These are phyloP conservation scores for Chloris gayana DNA, from an alignment of 176 grass and related monocot species.

Conservation along the genomic window DNA sequence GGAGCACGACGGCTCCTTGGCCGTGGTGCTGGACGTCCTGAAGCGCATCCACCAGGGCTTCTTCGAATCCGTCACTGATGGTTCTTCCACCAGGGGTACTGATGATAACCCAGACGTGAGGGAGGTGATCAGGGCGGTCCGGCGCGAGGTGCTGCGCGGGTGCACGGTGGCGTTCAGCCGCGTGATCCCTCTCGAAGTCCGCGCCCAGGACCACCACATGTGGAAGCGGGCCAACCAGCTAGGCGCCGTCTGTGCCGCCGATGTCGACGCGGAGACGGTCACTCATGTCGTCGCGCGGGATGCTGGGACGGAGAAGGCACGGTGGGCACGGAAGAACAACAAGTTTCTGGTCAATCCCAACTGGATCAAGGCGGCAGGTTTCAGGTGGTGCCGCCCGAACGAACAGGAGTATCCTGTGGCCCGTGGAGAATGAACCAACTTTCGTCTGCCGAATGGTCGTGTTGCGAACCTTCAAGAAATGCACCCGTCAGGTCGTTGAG, in stretches of 20 bases:
- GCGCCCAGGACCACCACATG: constrained; percentile 30
- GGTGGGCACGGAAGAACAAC: constrained; percentile 46
- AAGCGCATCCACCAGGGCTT: constrained; percentile 52
- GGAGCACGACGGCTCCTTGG: constrained; percentile 56
- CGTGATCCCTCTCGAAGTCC: constrained; percentile 29
- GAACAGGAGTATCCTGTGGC: constrained; percentile 44
- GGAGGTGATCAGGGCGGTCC: constrained; percentile 16
- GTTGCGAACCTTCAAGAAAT: background rate
- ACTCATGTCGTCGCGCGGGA: constrained; percentile 62
- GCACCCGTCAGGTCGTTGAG: background rate
- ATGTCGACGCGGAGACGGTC: constrained; percentile 40
- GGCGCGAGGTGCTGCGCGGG: constrained; percentile 45
- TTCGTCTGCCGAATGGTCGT: background rate
- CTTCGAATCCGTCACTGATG: constrained; percentile 51
- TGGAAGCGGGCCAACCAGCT: constrained; percentile 62
- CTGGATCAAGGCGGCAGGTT: constrained; percentile 56
- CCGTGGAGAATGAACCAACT: background rate
- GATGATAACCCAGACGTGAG: constrained; percentile 13
- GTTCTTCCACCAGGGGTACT: too few relatives aligned
- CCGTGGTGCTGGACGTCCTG: constrained; percentile 51
- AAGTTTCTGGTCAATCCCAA: constrained; percentile 53
- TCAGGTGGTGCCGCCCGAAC: constrained; percentile 50
- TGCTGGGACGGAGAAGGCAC: constrained; percentile 38
- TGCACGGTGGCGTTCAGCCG: constrained; percentile 70
- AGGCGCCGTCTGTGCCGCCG: constrained; percentile 52